Evolutionary conservation across 2,329 filamentous ascomycete genomes (phyloP).

Genomic region (Fusarium multiceps): DNA sequence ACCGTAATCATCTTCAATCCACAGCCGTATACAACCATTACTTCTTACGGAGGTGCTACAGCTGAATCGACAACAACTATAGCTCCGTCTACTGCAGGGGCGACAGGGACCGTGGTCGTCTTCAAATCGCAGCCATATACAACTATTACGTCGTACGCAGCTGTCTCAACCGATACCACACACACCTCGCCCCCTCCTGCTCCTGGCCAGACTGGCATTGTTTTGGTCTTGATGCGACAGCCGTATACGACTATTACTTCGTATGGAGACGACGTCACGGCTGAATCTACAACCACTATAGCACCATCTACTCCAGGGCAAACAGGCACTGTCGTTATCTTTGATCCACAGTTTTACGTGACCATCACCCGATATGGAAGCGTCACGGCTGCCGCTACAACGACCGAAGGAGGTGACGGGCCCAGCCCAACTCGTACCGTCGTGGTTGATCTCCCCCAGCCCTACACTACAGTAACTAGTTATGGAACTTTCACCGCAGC

Average conservation of each 20-base stretch:
- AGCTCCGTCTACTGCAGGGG: not conserved
- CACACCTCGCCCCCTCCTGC: not conserved
- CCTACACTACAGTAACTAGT: not conserved
- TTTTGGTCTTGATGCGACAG: not conserved
- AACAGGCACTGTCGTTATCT: not conserved
- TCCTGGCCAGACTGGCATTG: not conserved
- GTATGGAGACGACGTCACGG: not conserved
- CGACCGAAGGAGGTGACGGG: not conserved
- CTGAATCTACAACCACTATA: not conserved
- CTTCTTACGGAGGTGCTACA: not conserved
- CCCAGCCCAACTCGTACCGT: not conserved
- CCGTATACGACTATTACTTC: not conserved
- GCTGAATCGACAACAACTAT: not conserved
- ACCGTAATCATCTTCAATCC: not conserved
- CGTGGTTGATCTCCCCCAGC: not conserved
- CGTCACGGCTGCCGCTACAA: not conserved
- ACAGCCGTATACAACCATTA: not conserved
- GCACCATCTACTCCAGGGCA: not conserved
- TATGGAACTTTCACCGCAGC: not conserved
- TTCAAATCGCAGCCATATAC: not conserved
- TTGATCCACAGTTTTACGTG: not conserved
- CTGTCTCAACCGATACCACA: not conserved
- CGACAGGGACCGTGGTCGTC: not conserved
- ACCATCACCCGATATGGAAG: not conserved
- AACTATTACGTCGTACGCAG: not conserved